phyloP scores from a whole-genome alignment of 208 protist genomes.

The Leishmania tarentolae region DNA sequence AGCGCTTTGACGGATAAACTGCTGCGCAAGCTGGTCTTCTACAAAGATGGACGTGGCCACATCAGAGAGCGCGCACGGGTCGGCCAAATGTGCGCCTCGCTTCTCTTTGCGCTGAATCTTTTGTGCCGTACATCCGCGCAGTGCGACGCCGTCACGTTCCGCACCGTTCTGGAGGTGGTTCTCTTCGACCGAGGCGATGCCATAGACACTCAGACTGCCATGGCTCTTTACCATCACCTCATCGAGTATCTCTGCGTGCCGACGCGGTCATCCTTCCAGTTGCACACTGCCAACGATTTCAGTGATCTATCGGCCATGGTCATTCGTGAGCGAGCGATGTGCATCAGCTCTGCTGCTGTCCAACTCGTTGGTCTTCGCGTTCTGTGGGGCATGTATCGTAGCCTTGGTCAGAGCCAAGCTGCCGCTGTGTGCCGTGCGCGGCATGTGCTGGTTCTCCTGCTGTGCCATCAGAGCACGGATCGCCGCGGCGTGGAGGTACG shows the following conservation, averaged over 20 bases:
- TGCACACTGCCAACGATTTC: conserved; percentile 21
- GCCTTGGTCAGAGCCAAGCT: conserved; percentile 45
- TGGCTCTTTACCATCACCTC: conserved; percentile 57
- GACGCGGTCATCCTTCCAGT: conserved; percentile 26
- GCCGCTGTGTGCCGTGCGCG: conserved; percentile 59
- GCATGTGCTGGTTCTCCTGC: conserved; percentile 52
- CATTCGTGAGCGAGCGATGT: conserved; percentile 38
- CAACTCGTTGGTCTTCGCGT: conserved; percentile 49
- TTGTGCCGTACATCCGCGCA: conserved; percentile 56
- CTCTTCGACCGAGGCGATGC: conserved; percentile 43
- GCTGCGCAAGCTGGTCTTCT: conserved; percentile 46
- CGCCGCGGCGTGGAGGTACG: conserved; percentile 34
- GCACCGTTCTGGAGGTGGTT: conserved; percentile 53
- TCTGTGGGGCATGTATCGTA: conserved; percentile 76
- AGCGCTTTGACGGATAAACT: conserved; percentile 40
- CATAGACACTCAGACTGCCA: conserved; percentile 38
- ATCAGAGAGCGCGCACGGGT: conserved; percentile 41
- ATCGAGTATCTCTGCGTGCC: conserved; percentile 60
- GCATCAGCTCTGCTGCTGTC: conserved; percentile 35
- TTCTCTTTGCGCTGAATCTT: conserved; percentile 52
- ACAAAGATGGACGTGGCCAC: conserved; percentile 37
- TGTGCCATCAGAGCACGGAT: conserved; percentile 24
- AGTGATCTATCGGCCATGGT: conserved; percentile 46
- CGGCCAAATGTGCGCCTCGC: conserved; percentile 50
- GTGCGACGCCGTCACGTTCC: conserved; percentile 51